Evolutionary conservation across 1,139 yeast genomes (phyloP).

Genomic region (Geotrichum siamense): DNA sequence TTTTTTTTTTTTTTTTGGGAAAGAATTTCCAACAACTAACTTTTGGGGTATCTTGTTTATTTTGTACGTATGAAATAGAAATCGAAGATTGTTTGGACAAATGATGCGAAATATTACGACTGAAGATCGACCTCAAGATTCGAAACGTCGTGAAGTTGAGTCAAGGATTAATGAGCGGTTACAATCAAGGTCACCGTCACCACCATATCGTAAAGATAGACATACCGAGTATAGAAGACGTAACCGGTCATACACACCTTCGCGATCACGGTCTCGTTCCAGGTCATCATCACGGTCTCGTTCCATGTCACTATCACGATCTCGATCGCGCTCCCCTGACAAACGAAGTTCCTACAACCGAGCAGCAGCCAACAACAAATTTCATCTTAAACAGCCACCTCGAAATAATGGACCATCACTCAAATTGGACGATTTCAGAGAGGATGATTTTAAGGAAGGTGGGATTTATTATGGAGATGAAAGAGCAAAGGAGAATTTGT

Average conservation of each 20-base stretch:
- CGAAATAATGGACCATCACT: background rate
- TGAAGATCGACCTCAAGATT: conserved; percentile 1
- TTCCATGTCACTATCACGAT: background rate
- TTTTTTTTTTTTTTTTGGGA: no score
- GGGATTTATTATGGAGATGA: background rate
- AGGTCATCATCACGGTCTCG: conserved; percentile 5
- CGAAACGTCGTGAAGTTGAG: conserved; percentile 15
- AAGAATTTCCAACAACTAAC: no score
- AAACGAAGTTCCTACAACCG: background rate
- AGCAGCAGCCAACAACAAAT: background rate
- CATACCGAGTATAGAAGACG: conserved; percentile 14
- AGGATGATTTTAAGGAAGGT: background rate
- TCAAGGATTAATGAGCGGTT: conserved; percentile 11
- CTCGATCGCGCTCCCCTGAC: background rate
- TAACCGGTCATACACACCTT: background rate
- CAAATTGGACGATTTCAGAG: background rate
- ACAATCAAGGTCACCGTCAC: background rate
- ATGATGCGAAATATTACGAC: conserved; percentile 11
- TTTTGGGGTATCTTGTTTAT: no score
- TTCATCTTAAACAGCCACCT: background rate
- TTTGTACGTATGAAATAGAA: conserved; percentile 5
- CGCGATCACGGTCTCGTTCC: conserved; percentile 1
- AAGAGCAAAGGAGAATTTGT: background rate
- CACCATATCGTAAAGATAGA: conserved; percentile 5
- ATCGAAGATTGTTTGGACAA: conserved; percentile 17